Percentiles rank a stretch among this genome's conserved stretches.
phyloP scores from a whole-genome alignment of 106 monocot species.

The Dioscorea alata region DNA sequence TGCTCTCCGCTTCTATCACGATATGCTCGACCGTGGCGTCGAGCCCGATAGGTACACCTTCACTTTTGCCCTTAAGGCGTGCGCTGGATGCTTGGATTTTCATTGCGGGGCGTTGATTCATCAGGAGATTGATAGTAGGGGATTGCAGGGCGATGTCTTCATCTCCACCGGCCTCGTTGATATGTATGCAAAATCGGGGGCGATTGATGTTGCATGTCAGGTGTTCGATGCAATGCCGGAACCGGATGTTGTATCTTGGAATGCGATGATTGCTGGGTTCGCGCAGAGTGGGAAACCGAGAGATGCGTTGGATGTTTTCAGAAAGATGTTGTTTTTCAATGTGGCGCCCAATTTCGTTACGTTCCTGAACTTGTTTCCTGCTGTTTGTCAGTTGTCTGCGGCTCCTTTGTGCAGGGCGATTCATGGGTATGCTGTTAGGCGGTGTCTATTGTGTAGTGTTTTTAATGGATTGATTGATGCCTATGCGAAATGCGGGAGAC shows the following conservation, averaged over 20 bases:
- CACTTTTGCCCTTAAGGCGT: slow-evolving; percentile 57
- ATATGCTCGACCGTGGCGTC: slow-evolving; percentile 13
- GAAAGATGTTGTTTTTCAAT: slow-evolving; percentile 25
- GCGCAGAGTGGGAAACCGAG: slow-evolving; percentile 13
- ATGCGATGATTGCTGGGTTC: slow-evolving; percentile 62
- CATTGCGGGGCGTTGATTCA: slow-evolving; percentile 23
- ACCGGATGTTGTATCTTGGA: slow-evolving; percentile 55
- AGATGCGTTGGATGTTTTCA: slow-evolving; percentile 37
- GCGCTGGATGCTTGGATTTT: slow-evolving; percentile 28
- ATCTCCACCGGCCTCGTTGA: slow-evolving; percentile 51
- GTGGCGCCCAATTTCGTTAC: slow-evolving; percentile 42
- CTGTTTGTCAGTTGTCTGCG: slow-evolving; percentile 33
- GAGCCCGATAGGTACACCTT: slow-evolving; percentile 62
- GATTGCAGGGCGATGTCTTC: slow-evolving; percentile 37
- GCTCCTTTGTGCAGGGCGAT: slow-evolving; percentile 31
- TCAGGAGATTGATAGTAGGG: slow-evolving; percentile 24
- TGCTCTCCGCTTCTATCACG: slow-evolving; percentile 24
- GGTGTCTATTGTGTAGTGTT: slow-evolving; percentile 17
- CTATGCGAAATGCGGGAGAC: slow-evolving; percentile 56
- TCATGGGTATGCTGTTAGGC: slow-evolving; percentile 52
- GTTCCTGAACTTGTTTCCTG: slow-evolving; percentile 58
- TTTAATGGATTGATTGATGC: slow-evolving; percentile 65
- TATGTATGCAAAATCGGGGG: slow-evolving; percentile 52
- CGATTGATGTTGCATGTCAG: slow-evolving; percentile 26
- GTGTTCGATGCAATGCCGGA: slow-evolving; percentile 55